These are phyloP conservation scores for Malus hybrid DNA, from an alignment of 331 rosid genomes.

Conservation along the genomic window DNA sequence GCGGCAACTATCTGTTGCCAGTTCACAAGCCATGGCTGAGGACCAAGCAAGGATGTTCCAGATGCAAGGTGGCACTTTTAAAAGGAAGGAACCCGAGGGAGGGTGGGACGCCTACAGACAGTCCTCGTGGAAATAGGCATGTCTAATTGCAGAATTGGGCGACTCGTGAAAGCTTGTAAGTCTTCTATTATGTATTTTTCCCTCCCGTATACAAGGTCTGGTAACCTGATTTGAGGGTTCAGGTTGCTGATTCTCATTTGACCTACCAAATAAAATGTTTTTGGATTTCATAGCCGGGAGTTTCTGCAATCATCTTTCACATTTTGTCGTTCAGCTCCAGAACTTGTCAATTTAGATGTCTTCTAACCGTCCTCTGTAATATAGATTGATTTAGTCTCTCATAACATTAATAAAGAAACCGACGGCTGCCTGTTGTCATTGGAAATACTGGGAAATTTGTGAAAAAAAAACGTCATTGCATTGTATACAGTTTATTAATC, in stretches of 20 bases:
- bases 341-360: neutral
- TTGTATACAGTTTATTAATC: neutral
- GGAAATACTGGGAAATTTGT: neutral
- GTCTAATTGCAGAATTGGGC: conserved; percentile 9
- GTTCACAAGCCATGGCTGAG: conserved; percentile 52
- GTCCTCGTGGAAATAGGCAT: conserved; percentile 55
- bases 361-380: neutral
- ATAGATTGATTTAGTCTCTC: neutral
- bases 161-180: conserved; percentile 9
- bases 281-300: neutral
- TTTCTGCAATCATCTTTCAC: neutral
- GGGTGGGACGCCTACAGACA: conserved; percentile 84
- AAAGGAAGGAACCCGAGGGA: conserved; percentile 88
- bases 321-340: neutral
- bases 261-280: neutral
- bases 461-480: neutral
- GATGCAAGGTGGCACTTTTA: conserved; percentile 55
- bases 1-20: conserved; percentile 59
- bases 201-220: neutral
- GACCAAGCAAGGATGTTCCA: conserved; percentile 67
- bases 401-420: neutral
- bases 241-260: neutral
- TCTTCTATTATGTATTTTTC: neutral
- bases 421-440: neutral
- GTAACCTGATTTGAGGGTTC: neutral